These are phyloP conservation scores for Termitomyces sp. DNA, from an alignment of 768 basidiomycete genomes.

Conservation along the genomic window DNA sequence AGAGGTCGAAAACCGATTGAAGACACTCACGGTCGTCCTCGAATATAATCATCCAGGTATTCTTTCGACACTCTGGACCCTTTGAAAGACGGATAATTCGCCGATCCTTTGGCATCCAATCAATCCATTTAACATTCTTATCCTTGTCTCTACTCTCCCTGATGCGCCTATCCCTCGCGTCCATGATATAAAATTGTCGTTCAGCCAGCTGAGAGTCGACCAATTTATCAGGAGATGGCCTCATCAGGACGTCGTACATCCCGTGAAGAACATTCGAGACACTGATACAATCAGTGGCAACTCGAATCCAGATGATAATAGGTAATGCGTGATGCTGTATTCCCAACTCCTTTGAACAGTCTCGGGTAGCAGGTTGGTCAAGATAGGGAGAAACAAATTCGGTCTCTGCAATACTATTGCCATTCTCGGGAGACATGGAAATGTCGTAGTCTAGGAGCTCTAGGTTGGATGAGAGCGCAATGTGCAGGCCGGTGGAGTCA, in stretches of 20 bases:
- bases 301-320: neutral
- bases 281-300: neutral
- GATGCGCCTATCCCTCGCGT: neutral
- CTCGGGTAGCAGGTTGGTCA: neutral
- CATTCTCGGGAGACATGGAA: neutral
- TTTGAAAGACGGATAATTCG: neutral
- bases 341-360: neutral
- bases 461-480: neutral
- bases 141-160: neutral
- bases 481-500: neutral
- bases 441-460: neutral
- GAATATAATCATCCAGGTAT: neutral
- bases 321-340: neutral
- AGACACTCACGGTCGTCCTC: neutral
- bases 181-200: neutral
- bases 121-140: neutral
- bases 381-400: neutral
- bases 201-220: neutral
- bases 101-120: neutral
- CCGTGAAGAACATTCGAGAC: neutral
- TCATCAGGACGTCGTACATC: neutral
- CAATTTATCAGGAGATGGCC: neutral
- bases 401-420: neutral
- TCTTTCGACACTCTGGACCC: neutral
- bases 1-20: no score